Conservation (phyloP, 2,329 filamentous ascomycete genomes). For the Xylaria sp. region DNA sequence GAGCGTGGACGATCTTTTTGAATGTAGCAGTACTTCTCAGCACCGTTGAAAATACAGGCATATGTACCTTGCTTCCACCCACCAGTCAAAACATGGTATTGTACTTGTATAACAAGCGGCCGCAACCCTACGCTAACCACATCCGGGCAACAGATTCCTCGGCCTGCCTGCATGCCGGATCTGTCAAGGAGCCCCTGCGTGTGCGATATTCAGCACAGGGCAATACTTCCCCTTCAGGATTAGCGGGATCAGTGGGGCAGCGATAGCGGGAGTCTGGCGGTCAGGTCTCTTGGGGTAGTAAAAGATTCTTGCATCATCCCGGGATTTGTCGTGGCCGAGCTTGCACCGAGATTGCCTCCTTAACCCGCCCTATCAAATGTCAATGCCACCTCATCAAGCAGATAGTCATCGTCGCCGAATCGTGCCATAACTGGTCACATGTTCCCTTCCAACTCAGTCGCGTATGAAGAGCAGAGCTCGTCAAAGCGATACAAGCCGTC, state of each 20-base stretch:
- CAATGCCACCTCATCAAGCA: conserved; percentile 29
- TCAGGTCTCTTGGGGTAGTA: conserved; percentile 31
- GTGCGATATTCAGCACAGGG: conserved; percentile 22
- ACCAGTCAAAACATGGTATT: too few species aligned
- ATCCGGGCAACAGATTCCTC: too few species aligned
- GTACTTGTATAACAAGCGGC: too few species aligned
- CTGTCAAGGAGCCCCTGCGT: conserved; percentile 1
- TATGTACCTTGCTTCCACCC: too few species aligned
- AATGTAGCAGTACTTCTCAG: too few species aligned
- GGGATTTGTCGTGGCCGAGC: conserved; percentile 41
- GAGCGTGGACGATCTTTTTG: too few species aligned
- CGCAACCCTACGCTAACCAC: too few species aligned
- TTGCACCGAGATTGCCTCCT: conserved; percentile 39
- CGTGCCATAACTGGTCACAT: conserved; percentile 30
- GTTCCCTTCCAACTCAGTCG: conserved; percentile 18
- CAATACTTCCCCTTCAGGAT: conserved; percentile 31
- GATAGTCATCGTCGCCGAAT: conserved; percentile 29
- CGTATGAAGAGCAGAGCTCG: background rate
- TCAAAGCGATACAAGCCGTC: background rate
- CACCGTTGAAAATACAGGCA: too few species aligned
- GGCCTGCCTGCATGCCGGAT: conserved; percentile 7
- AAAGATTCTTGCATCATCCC: conserved; percentile 39
- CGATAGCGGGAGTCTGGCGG: conserved; percentile 32
- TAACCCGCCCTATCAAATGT: conserved; percentile 29
- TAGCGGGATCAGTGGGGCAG: conserved; percentile 17